Conservation (phyloP, 2,329 filamentous ascomycete species). For the Purpureocillium lavendulum region DNA sequence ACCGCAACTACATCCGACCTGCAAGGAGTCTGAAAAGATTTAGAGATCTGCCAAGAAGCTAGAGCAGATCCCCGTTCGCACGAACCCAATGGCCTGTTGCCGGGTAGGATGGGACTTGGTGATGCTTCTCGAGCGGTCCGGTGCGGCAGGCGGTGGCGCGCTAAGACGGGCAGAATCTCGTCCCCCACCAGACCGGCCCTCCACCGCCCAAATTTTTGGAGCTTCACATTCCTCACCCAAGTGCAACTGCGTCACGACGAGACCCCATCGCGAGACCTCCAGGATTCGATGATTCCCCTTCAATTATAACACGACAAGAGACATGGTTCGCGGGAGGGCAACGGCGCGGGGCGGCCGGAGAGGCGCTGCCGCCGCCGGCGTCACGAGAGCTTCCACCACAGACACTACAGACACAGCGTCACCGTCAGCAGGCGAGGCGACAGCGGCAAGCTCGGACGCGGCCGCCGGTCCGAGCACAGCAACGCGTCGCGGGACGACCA, state of each 20-base stretch:
- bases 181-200: constrained; percentile 24
- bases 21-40: no score
- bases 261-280: not conserved
- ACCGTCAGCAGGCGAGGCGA: constrained; percentile 8
- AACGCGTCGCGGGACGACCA: constrained; percentile 22
- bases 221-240: not conserved
- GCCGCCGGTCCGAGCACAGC: constrained; percentile 15
- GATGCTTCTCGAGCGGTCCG: no score
- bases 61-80: no score
- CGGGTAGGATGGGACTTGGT: no score
- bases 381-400: constrained; percentile 9
- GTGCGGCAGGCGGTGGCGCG: not conserved
- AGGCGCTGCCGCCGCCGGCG: constrained; percentile 17
- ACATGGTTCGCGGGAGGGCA: constrained; percentile 25
- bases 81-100: no score
- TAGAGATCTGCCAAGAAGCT: no score
- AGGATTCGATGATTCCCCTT: constrained; percentile 4
- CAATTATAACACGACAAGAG: constrained; percentile 2
- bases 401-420: constrained; percentile 11
- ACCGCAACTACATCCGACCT: no score
- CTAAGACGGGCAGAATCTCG: constrained; percentile 17
- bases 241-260: no score
- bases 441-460: constrained; percentile 6
- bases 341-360: constrained; percentile 22
- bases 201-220: constrained; percentile 14